Percentiles rank a stretch among this genome's conserved stretches.
Conservation (phyloP, 2,329 filamentous ascomycete genomes). For the Colletotrichum sp. region DNA sequence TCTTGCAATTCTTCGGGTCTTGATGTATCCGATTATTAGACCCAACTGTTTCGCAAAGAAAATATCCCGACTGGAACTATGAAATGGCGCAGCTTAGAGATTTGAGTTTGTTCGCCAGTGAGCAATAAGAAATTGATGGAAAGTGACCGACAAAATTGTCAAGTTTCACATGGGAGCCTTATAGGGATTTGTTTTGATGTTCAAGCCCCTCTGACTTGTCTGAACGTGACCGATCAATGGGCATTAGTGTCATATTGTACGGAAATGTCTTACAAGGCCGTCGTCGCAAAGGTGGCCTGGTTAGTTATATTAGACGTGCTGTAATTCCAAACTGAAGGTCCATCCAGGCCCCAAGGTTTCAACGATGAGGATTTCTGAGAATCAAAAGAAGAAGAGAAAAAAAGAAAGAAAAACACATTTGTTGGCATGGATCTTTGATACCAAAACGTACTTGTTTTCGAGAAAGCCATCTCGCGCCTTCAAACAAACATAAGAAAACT, state of each 20-base stretch:
- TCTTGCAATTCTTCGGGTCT: not conserved
- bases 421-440: not conserved
- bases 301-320: not conserved
- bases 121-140: not conserved
- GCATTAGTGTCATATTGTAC: not conserved
- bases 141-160: accelerated
- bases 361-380: not conserved
- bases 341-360: too few relatives aligned
- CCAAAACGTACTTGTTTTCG: not conserved
- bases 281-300: not conserved
- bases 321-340: not conserved
- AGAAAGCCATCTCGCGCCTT: not conserved
- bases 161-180: not conserved
- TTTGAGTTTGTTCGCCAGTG: not conserved
- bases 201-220: not conserved
- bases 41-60: not conserved
- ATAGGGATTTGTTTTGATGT: not conserved
- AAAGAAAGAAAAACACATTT: not conserved
- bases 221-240: not conserved
- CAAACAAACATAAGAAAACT: not conserved
- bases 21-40: not conserved
- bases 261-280: not conserved
- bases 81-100: not conserved
- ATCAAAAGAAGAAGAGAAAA: not conserved
- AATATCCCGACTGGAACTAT: not conserved